These are phyloP conservation scores for Starmerella bacillaris DNA, from an alignment of 805 yeast species.

Conservation along the genomic window DNA sequence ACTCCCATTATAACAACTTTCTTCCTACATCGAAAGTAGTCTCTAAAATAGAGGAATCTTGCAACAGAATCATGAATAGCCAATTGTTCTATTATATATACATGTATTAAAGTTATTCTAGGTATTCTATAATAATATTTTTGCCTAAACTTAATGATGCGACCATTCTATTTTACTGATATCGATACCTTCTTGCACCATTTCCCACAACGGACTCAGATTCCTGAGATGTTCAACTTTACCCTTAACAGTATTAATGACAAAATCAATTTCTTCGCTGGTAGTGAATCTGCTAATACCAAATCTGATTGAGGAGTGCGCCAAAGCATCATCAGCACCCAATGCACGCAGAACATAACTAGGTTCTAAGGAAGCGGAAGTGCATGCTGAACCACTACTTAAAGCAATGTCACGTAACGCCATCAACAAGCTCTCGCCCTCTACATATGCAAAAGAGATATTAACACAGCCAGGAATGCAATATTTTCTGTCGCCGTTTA, in stretches of 20 bases:
- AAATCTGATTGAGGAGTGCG: conserved; percentile 94
- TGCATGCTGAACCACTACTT: conserved; percentile 94
- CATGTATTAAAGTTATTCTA: not conserved
- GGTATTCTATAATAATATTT: not conserved
- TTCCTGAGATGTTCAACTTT: conserved; percentile 84
- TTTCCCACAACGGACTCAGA: conserved; percentile 93
- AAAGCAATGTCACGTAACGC: conserved; percentile 93
- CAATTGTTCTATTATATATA: no score
- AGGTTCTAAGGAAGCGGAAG: conserved; percentile 95
- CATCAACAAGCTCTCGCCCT: conserved; percentile 94
- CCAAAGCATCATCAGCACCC: conserved; percentile 95
- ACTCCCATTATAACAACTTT: no score
- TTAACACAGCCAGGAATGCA: conserved; percentile 90
- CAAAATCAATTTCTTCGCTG: conserved; percentile 88
- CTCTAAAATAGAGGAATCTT: no score
- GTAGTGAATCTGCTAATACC: conserved; percentile 97
- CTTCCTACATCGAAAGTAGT: no score
- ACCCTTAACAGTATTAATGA: conserved; percentile 67
- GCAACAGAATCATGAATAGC: no score
- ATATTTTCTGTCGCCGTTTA: conserved; percentile 64
- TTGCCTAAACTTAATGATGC: conserved; percentile 52
- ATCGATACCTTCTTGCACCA: conserved; percentile 98
- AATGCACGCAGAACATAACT: conserved; percentile 90
- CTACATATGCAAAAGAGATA: conserved; percentile 90
- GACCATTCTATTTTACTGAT: conserved; percentile 91